phyloP scores from a whole-genome alignment of 441 rosid genomes.

The Aquilaria agallochum region DNA sequence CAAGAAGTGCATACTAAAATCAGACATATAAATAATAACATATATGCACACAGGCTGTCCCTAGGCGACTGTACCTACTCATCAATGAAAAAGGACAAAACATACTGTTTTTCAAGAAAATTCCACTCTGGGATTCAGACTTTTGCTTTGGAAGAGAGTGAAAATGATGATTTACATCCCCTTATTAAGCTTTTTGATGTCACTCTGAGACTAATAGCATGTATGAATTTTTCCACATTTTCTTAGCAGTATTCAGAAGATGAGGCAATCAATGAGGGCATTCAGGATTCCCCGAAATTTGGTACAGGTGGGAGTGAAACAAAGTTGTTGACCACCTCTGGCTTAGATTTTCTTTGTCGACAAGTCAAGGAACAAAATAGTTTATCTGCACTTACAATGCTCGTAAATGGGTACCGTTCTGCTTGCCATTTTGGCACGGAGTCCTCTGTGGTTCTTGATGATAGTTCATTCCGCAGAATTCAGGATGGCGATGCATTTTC shows the following conservation, averaged over 20 bases:
- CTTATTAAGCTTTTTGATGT: constrained; percentile 4
- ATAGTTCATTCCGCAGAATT: constrained; percentile 15
- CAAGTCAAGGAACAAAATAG: constrained; percentile 46
- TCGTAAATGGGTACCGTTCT: constrained; percentile 76
- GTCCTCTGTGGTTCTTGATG: constrained; percentile 30
- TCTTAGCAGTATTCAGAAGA: constrained; percentile 42
- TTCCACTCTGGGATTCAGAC: too few species aligned
- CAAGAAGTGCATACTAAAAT: too few species aligned
- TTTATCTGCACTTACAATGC: constrained; percentile 48
- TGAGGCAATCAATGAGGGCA: constrained; percentile 34
- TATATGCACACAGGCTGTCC: too few species aligned
- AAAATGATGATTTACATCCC: constrained; percentile 2
- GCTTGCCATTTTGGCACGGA: constrained; percentile 74
- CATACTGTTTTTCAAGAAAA: too few species aligned
- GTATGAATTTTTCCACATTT: constrained; percentile 9
- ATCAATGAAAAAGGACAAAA: too few species aligned
- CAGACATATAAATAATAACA: too few species aligned
- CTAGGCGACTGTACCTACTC: too few species aligned
- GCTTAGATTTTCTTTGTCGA: constrained; percentile 41
- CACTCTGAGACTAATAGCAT: constrained; percentile 8
- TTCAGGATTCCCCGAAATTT: constrained; percentile 29
- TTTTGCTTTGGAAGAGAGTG: background rate
- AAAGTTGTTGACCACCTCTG: constrained; percentile 41
- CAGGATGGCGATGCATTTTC: constrained; percentile 46
- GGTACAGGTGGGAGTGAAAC: constrained; percentile 16